phyloP scores from a whole-genome alignment of 1,284 basidiomycete species.

The Naganishia albida region DNA sequence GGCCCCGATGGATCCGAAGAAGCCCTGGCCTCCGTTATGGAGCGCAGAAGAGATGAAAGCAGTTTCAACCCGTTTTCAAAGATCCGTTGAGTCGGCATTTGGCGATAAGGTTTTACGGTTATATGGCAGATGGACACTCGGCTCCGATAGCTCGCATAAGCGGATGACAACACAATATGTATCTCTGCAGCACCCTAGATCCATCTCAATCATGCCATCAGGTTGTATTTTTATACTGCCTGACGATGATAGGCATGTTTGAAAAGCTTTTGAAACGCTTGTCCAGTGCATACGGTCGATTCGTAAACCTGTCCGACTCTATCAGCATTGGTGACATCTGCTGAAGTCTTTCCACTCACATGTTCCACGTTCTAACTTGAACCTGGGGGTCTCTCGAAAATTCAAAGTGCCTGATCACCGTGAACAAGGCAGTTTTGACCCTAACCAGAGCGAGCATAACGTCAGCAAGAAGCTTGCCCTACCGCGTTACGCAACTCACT shows the following conservation, averaged over 20 bases:
- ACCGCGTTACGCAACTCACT: constrained; percentile 10
- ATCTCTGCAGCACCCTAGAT: constrained; percentile 1
- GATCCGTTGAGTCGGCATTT: constrained; percentile 39
- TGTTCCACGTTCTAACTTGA: constrained; percentile 39
- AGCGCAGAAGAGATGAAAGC: constrained; percentile 35
- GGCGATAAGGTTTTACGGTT: background rate
- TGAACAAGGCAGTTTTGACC: constrained; percentile 40
- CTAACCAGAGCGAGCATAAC: background rate
- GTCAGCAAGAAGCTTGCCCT: background rate
- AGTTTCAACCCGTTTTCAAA: constrained; percentile 45
- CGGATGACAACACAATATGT: background rate
- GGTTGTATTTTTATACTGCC: constrained; percentile 28
- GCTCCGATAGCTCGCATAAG: background rate
- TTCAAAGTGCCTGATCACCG: constrained; percentile 37
- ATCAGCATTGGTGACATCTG: background rate
- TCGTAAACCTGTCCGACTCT: constrained; percentile 36
- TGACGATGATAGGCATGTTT: constrained; percentile 38
- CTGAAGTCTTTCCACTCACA: constrained; percentile 34
- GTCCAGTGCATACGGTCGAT: constrained; percentile 38
- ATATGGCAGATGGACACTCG: background rate
- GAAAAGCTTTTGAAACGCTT: constrained; percentile 36
- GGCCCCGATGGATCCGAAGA: constrained; percentile 30
- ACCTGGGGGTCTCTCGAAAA: constrained; percentile 34
- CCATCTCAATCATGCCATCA: background rate
- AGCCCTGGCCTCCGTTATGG: constrained; percentile 8